phyloP scores from a whole-genome alignment of 176 grass and related monocot species.

The Cenchrus purpureus region DNA sequence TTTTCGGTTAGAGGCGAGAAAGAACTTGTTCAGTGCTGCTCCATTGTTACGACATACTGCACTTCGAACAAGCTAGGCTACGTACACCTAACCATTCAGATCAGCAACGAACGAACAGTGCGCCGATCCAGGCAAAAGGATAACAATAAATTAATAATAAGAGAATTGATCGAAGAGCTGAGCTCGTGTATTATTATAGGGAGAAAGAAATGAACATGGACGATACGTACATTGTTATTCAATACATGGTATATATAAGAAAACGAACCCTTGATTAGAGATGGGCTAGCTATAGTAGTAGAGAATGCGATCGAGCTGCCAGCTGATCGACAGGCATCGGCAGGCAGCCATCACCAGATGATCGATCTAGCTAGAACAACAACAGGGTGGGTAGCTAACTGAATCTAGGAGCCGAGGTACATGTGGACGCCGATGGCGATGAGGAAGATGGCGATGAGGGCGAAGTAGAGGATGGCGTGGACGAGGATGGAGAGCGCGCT shows the following conservation, averaged over 20 bases:
- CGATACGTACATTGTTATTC: neutral
- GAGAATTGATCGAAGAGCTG: neutral
- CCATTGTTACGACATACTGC: neutral
- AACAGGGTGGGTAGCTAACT: neutral
- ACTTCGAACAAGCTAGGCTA: neutral
- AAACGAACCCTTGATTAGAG: neutral
- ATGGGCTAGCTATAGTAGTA: neutral
- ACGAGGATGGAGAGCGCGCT: constrained; percentile 64
- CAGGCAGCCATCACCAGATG: neutral
- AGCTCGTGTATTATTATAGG: neutral
- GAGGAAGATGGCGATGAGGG: constrained; percentile 53
- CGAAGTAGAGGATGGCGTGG: constrained; percentile 64
- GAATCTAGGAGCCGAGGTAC: constrained; percentile 40
- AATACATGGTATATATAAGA: neutral
- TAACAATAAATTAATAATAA: neutral
- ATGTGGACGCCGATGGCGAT: constrained; percentile 58
- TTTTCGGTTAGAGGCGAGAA: neutral
- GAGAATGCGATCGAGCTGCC: neutral
- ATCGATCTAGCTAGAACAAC: neutral
- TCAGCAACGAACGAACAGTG: neutral
- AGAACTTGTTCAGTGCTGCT: neutral
- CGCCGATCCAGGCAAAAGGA: neutral
- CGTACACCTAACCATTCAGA: neutral
- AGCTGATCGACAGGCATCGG: neutral
- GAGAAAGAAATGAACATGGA: neutral